Conservation (phyloP, 371 early-diverging fungal species). For the Syncephalastrum monosporum region DNA sequence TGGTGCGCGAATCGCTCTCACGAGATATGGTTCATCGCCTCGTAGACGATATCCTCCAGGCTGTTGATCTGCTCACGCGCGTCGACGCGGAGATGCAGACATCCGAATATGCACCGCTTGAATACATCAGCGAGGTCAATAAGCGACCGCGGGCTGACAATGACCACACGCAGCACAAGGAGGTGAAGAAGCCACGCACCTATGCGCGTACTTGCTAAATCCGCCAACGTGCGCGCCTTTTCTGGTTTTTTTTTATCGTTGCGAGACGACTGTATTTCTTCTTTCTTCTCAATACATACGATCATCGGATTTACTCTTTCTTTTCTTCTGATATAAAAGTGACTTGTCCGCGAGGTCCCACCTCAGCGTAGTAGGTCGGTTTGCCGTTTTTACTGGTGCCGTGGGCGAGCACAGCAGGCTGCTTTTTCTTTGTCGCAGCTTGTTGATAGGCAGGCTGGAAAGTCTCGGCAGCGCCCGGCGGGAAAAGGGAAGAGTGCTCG, state of each 20-base stretch:
- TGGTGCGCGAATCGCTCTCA: constrained; percentile 44
- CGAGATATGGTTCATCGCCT: constrained; percentile 29
- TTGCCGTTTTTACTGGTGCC: constrained; percentile 37
- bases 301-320: neutral
- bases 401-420: constrained; percentile 29
- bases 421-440: constrained; percentile 14
- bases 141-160: too few relatives aligned
- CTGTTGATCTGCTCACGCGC: constrained; percentile 12
- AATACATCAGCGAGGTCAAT: neutral
- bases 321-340: constrained; percentile 27
- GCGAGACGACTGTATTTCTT: neutral
- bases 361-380: constrained; percentile 46
- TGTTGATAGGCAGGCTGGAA: neutral
- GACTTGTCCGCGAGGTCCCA: constrained; percentile 34
- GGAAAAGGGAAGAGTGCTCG: constrained; percentile 39
- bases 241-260: too few relatives aligned
- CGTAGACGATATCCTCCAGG: constrained; percentile 25
- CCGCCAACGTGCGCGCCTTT: neutral
- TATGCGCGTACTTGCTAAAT: constrained; percentile 10
- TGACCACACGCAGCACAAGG: neutral
- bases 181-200: constrained; percentile 8
- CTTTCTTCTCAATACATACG: neutral
- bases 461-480: constrained; percentile 20
- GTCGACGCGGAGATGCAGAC: constrained; percentile 7
- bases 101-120: constrained; percentile 3